phyloP scores from a whole-genome alignment of 2,329 filamentous ascomycete species.

The Cordyceps farinosa region DNA sequence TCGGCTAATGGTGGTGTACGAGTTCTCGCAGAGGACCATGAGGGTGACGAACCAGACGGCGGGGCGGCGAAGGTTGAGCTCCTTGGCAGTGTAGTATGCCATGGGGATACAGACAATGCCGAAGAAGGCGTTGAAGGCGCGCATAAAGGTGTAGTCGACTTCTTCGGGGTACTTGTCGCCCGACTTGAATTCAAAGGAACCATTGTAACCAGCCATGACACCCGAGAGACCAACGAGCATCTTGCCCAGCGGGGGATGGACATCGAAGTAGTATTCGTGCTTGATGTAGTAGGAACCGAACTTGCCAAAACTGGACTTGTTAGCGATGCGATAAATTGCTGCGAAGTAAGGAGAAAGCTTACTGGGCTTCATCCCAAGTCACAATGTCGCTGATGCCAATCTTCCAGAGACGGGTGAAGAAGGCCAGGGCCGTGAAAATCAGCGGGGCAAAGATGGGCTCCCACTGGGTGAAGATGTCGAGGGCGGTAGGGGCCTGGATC shows the following conservation, averaged over 20 bases:
- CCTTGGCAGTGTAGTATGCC: constrained; percentile 91
- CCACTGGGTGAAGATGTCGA: constrained; percentile 62
- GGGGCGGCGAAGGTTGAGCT: constrained; percentile 79
- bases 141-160: constrained; percentile 97
- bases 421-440: constrained; percentile 57
- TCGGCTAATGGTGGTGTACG: constrained; percentile 96
- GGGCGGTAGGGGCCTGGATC: constrained; percentile 50
- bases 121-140: constrained; percentile 93
- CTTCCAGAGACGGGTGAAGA: constrained; percentile 67
- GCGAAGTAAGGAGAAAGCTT: constrained; percentile 29
- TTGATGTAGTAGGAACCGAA: constrained; percentile 99
- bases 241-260: constrained; percentile 93
- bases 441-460: constrained; percentile 59
- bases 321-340: constrained; percentile 18
- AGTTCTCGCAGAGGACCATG: constrained; percentile 98
- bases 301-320: constrained; percentile 72
- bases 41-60: constrained; percentile 93
- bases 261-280: constrained; percentile 94
- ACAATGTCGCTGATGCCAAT: constrained; percentile 66
- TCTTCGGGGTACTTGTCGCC: constrained; percentile 92
- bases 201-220: constrained; percentile 96
- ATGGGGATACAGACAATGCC: constrained; percentile 88
- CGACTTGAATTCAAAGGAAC: constrained; percentile 98
- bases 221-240: constrained; percentile 97
- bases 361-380: constrained; percentile 66